Evolutionary conservation across 2,329 filamentous ascomycete species (phyloP).

Genomic region (Lomentospora prolificans): DNA sequence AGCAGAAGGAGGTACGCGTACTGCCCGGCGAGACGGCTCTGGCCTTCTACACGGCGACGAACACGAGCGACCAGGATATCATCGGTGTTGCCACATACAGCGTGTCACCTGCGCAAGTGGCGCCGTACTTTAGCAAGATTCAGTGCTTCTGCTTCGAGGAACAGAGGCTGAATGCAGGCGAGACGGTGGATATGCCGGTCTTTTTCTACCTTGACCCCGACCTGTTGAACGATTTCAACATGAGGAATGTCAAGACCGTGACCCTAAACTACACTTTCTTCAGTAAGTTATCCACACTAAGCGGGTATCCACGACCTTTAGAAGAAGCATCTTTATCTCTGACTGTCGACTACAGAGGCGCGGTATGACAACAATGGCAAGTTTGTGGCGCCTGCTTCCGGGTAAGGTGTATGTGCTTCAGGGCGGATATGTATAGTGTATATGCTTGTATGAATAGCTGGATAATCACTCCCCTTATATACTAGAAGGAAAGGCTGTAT

Average conservation of each 20-base stretch:
- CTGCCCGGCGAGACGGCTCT: constrained; percentile 92
- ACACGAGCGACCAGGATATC: constrained; percentile 81
- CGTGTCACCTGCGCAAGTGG: constrained; percentile 90
- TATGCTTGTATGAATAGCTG: background rate
- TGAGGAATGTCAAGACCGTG: constrained; percentile 90
- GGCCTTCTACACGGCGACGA: constrained; percentile 96
- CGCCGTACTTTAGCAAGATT: constrained; percentile 98
- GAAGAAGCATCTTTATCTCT: background rate
- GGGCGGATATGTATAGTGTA: background rate
- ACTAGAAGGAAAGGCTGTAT: constrained; percentile 7
- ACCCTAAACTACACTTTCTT: constrained; percentile 98
- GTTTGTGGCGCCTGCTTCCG: constrained; percentile 26
- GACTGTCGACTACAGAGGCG: constrained; percentile 29
- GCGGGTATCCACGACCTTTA: background rate
- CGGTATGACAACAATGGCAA: constrained; percentile 36
- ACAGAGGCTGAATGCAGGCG: constrained; percentile 85
- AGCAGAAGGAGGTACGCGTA: constrained; percentile 93
- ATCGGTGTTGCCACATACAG: constrained; percentile 97
- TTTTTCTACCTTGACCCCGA: constrained; percentile 99
- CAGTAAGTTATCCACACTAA: constrained; percentile 51
- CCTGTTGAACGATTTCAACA: constrained; percentile 81
- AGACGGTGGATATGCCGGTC: constrained; percentile 98
- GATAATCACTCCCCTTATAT: constrained; percentile 6
- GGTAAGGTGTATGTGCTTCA: constrained; percentile 12
- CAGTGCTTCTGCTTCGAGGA: constrained; percentile 99